These are phyloP conservation scores for Proliferodiscus dingleyae DNA, from an alignment of 2,329 filamentous ascomycete species.

Conservation along the genomic window DNA sequence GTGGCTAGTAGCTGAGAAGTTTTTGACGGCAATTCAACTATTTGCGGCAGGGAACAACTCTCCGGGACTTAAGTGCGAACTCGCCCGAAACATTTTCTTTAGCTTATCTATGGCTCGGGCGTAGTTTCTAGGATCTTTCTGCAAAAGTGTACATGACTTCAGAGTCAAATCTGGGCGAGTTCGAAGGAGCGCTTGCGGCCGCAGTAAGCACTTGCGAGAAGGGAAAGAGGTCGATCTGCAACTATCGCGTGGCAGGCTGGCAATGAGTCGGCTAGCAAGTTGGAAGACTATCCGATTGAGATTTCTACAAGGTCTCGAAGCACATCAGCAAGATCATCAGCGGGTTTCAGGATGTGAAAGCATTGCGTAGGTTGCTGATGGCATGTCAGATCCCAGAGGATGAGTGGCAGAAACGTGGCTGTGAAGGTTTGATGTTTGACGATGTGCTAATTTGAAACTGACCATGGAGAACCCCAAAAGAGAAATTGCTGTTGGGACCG, in stretches of 20 bases:
- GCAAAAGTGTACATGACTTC: too few relatives aligned
- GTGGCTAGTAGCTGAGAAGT: too few relatives aligned
- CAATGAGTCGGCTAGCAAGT: not conserved
- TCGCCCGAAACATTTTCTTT: too few relatives aligned
- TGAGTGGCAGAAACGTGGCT: not conserved
- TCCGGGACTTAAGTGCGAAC: too few relatives aligned
- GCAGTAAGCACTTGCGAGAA: not conserved
- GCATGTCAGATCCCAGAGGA: not conserved
- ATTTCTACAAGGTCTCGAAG: too few relatives aligned
- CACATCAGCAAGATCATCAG: too few relatives aligned
- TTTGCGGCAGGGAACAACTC: not conserved
- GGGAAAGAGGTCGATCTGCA: not conserved
- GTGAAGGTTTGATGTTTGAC: not conserved
- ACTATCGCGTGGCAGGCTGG: slow-evolving; percentile 1
- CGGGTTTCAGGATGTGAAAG: not conserved
- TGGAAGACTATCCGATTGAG: too few relatives aligned
- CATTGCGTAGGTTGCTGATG: not conserved
- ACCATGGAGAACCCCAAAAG: too few relatives aligned
- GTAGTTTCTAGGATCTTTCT: too few relatives aligned
- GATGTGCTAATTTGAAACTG: not conserved
- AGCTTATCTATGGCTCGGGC: too few relatives aligned
- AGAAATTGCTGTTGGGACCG: not conserved
- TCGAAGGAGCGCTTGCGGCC: not conserved
- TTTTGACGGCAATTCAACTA: not conserved
- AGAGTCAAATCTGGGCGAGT: too few relatives aligned